Evolutionary conservation across 163 green algal species (phyloP).

Genomic region (Picocystis sp.): DNA sequence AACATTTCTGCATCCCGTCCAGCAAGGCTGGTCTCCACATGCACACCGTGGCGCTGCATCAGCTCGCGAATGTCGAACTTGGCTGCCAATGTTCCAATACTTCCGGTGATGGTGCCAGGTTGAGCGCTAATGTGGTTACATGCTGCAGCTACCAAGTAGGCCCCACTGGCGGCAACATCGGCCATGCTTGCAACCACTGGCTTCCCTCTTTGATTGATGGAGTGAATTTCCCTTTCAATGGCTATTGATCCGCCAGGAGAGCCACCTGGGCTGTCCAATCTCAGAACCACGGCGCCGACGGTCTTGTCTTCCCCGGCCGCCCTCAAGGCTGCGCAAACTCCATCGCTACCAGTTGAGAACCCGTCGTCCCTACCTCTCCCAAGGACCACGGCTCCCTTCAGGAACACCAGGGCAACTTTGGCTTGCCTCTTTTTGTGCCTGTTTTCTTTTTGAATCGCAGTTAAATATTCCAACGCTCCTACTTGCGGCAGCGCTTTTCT

Average conservation of each 20-base stretch:
- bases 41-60: constrained; percentile 9
- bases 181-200: constrained; percentile 44
- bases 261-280: constrained; percentile 14
- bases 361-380: too few relatives aligned
- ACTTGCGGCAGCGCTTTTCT: too few relatives aligned
- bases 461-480: too few relatives aligned
- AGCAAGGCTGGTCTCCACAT: neutral
- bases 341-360: neutral
- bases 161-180: constrained; percentile 37
- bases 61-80: constrained; percentile 13
- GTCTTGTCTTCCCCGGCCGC: constrained; percentile 7
- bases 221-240: too few relatives aligned
- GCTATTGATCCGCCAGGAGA: too few relatives aligned
- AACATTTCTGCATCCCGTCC: constrained; percentile 3
- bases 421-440: too few relatives aligned
- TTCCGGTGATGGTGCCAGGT: constrained; percentile 37
- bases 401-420: too few relatives aligned
- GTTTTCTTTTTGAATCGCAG: too few relatives aligned
- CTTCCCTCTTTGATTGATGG: constrained; percentile 2
- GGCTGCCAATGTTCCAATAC: constrained; percentile 22
- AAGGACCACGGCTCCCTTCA: too few relatives aligned
- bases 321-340: constrained; percentile 7
- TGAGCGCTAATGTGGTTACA: constrained; percentile 27
- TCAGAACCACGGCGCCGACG: constrained; percentile 19
- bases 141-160: constrained; percentile 26